Base-by-base conservation (phyloP, 2,329 filamentous ascomycete genomes). In the Aspergillus transmontanensis region DNA sequence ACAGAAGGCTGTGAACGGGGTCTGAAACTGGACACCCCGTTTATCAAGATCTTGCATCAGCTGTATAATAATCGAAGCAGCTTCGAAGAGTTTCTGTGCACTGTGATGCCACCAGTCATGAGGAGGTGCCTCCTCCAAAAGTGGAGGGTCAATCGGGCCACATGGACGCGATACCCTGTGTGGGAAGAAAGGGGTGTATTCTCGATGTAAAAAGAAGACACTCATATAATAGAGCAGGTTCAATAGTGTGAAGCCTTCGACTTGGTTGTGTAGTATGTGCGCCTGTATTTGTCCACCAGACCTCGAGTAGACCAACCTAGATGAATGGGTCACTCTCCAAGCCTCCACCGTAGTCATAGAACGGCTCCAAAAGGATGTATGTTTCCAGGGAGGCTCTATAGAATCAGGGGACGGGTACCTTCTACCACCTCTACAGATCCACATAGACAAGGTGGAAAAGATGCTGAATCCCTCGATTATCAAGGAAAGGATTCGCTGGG, bases 131-230 rank as follows among this genome's bases (percentile, higher is more conserved):
- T 57, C 6, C 30, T 41, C 54, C 34, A 57, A 11, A 12, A 57
- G 14, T 6, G 54, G 54, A 2, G 54, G 54, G 21, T 57, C 54
- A 16, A 43, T 57, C 16, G 54, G 54, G 1, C 54, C 54, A 30
- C 54, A 57, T 26, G 54, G 54, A 7, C 21, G 36, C 3, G 32
- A 26, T 1, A 57, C 41, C 14, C 34, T 41, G 21, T 57, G 54
- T 16, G 54, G 54, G 23, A 57, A 41, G 41, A 57, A 43, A 23
- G 54, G 54, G 11, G 41, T 43, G 28, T 57, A 57, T 43, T 57
- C 54, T 6, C 54, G 54, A 26, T 57, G 54, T 41, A 57, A n/a
- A 21, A 57, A 57, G 3, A 57, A 19, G 10, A 57, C 19, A 7
- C 54, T 57, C 14, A 57, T 9, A 7, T 57, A 57, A 14, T 57